Evolutionary conservation across 352 stramenopile genomes (phyloP), one percentile per base, ranked within the genome.

Genomic region (Globisporangium uncinulatum): DNA sequence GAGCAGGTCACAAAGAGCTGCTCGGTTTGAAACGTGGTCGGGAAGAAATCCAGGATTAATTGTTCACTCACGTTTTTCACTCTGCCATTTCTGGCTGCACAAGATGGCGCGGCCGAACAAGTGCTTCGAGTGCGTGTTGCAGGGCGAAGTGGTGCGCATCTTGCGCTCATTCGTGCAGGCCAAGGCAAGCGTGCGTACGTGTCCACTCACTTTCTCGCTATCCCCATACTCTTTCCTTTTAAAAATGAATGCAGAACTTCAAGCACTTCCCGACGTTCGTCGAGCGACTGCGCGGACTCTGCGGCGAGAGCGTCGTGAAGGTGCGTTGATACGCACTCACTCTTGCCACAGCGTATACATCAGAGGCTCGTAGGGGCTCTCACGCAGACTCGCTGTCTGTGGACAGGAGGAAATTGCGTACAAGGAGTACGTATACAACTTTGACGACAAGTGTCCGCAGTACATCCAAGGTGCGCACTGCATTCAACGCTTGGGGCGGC

Each of bases 381-480:
- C 46, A 15, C 36, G 34, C 19, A 29, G 24, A 29, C 29, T 43
- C 17, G 20, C 37, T 37, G 56, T 49, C 5, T 32, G 17, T 47
- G 39, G 15, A 14, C 52, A 89, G 77, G 83, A 94, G 59, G 79
- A 94, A 36, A 92, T 94, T 29, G 82, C 83, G 57, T 94, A 84
- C 76, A 94, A 94, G 63, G 83, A 94, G 57, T 94, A 94, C 63
- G 81, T 94, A 29, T 94, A 91, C 76, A 92, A 92, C 65, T 92
- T 94, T 56, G 83, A 94, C 56, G 83, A 89, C 63, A 88, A 92
- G 63, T 92, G 81, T 54, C 83, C 83, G 55, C 82, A 92, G 69
- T 92, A 92, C 59, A 92, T 92, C 49, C 77, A 89, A 70, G 80
- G 72, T 75, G 36, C 49, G 50, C 10, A n/a, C 15, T 5, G 17